Evolutionary conservation across 2,329 filamentous ascomycete species (phyloP), one percentile per base, ranked within the genome.

Genomic region (Myriosclerotinia curreyana): DNA sequence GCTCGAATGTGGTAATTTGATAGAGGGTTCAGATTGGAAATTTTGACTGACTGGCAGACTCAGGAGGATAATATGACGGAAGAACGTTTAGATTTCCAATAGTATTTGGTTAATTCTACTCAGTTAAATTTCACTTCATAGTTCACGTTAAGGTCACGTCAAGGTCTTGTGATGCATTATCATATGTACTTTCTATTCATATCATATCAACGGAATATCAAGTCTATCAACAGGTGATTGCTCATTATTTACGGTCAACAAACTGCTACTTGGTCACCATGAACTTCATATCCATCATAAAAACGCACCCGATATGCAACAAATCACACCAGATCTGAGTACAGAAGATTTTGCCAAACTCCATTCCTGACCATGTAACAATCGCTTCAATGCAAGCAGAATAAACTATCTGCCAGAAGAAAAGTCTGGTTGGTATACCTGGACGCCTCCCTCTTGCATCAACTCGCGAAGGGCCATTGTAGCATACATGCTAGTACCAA

Each of bases 381-480:
- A 49, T 25, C 42, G 42, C 55, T 48, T 20, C 44, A 38, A 36
- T 9, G 22, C 20, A 62, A 62, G 52, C 9, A 58, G 44, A 48
- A 58, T 12, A 20, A 38, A 56, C 56, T 62, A 69, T 55, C 69
- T 52, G 42, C 69, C 70, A 20, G 70, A 65, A 66, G 80, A 79
- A 72, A 83, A 89, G 59, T 88, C 86, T 7, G 87, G 83, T 75
- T 86, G 85, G 70, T 82, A 89, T 9, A 81, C 80, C 71, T 80
- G 79, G 6, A 86, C 79, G 15, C 85, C 87, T 2, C 86, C 73
- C 68, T 85, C 86, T 72, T 86, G 89, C 81, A 91, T 92, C 67
- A 96, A 76, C 77, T 96, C 91, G 61, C 91, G 79, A 68, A 96
- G 75, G 15, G 90, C 89, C 81, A 96, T 91, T 0, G 91, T 96